Percentiles rank a stretch among this genome's conserved stretches.
These are phyloP conservation scores for Cyberlindnera misumaiensis DNA, from an alignment of 805 yeast genomes.

Conservation along the genomic window DNA sequence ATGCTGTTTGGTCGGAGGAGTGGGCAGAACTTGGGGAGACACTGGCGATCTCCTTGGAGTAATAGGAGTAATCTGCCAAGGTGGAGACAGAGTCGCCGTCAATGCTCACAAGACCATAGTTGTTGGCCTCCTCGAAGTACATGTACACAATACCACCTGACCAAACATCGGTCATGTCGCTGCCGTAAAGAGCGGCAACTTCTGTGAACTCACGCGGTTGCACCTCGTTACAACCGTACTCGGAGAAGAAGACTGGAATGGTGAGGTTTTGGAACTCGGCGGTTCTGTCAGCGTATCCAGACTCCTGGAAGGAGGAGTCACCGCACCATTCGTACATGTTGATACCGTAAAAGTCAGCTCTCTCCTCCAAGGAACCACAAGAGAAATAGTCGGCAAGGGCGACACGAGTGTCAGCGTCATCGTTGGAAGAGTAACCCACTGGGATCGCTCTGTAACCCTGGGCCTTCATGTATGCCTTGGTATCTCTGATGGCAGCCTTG, in stretches of 20 bases:
- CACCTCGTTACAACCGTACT: conserved; percentile 72
- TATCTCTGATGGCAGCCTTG: conserved; percentile 78
- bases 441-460: conserved; percentile 64
- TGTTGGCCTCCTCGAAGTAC: conserved; percentile 72
- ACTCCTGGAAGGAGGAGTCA: conserved; percentile 42
- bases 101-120: conserved; percentile 66
- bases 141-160: conserved; percentile 87
- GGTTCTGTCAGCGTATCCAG: conserved; percentile 66
- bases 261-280: conserved; percentile 57
- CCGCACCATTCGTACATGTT: conserved; percentile 93
- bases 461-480: conserved; percentile 56
- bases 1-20: conserved; percentile 32
- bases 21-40: conserved; percentile 48
- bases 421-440: conserved; percentile 79
- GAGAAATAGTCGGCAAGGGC: conserved; percentile 67
- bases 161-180: conserved; percentile 77
- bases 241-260: conserved; percentile 73
- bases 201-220: conserved; percentile 68
- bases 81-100: conserved; percentile 42
- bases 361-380: conserved; percentile 59
- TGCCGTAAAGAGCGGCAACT: conserved; percentile 56
- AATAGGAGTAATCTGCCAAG: conserved; percentile 56
- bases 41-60: conserved; percentile 48
- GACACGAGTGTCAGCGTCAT: conserved; percentile 61
- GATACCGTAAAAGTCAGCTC: conserved; percentile 80